A percentile compares a stretch with the other conserved stretches of the same genome.
These are phyloP conservation scores for Rhododendron ferrugineum DNA, from an alignment of 148 eudicot genomes.

Conservation along the genomic window DNA sequence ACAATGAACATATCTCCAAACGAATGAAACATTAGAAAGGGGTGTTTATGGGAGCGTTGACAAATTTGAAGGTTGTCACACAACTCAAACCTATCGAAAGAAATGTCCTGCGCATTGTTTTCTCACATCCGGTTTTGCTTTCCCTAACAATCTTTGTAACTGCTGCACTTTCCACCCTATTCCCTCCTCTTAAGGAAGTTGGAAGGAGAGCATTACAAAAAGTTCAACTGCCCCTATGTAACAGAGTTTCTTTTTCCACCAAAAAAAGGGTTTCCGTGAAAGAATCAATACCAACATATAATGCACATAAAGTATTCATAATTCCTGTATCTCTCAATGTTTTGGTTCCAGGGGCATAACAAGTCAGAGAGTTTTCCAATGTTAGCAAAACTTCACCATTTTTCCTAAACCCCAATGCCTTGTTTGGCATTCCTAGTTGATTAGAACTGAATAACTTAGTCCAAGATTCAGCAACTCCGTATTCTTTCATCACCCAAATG, in stretches of 20 bases:
- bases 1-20: no score
- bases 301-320: constrained; percentile 8
- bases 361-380: not conserved
- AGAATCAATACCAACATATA: constrained; percentile 6
- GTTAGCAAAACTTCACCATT: constrained; percentile 26
- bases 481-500: constrained; percentile 32
- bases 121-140: not conserved
- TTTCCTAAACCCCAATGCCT: constrained; percentile 19
- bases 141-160: not conserved
- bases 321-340: constrained; percentile 11
- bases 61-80: no score
- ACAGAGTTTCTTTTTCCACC: not conserved
- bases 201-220: no score
- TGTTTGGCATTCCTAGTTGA: not conserved
- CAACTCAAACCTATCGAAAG: no score
- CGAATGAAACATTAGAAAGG: no score
- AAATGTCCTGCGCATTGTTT: not conserved
- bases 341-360: constrained; percentile 14
- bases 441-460: constrained; percentile 4
- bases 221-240: not conserved
- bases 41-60: no score
- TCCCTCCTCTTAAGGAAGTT: no score
- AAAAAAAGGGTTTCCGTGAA: not conserved
- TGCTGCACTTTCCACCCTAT: not conserved
- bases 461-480: constrained; percentile 28